Conservation (phyloP, 2,329 filamentous ascomycete genomes). For the Myriangium duriaei region DNA sequence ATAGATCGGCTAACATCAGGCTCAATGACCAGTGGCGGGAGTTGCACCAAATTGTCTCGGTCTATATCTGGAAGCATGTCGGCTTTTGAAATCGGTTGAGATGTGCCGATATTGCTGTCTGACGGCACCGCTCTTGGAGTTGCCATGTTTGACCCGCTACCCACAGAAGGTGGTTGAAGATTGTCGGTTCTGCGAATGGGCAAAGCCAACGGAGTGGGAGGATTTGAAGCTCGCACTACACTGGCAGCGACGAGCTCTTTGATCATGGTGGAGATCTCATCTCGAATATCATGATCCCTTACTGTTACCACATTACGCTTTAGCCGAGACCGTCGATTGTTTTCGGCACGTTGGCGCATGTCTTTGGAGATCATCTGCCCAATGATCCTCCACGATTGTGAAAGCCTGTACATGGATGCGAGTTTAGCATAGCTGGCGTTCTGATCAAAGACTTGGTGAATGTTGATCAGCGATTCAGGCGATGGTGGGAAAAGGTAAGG, state of each 20-base stretch:
- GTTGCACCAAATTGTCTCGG: constrained; percentile 1
- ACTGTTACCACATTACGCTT: not conserved
- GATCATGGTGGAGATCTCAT: not conserved
- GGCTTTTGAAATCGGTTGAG: not conserved
- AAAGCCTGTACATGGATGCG: constrained; percentile 37
- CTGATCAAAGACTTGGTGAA: constrained; percentile 34
- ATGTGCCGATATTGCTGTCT: not conserved
- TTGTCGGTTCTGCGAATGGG: constrained; percentile 10
- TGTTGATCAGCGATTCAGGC: constrained; percentile 23
- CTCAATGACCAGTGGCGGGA: constrained; percentile 2
- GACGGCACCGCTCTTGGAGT: constrained; percentile 38
- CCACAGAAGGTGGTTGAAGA: constrained; percentile 15
- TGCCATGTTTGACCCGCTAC: constrained; percentile 41
- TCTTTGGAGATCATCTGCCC: constrained; percentile 39
- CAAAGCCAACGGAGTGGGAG: constrained; percentile 11
- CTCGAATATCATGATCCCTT: not conserved
- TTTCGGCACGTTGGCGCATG: constrained; percentile 24
- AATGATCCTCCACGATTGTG: constrained; percentile 48
- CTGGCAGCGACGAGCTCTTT: not conserved
- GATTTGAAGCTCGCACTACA: constrained; percentile 11
- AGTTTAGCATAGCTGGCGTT: constrained; percentile 43
- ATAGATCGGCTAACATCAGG: not conserved
- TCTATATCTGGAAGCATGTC: constrained; percentile 5
- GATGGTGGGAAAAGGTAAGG: constrained; percentile 27
- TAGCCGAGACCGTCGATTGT: not conserved